Evolutionary conservation across 1,284 basidiomycete genomes (phyloP).

Genomic region (Microbotryum lychnidis-dioicae): DNA sequence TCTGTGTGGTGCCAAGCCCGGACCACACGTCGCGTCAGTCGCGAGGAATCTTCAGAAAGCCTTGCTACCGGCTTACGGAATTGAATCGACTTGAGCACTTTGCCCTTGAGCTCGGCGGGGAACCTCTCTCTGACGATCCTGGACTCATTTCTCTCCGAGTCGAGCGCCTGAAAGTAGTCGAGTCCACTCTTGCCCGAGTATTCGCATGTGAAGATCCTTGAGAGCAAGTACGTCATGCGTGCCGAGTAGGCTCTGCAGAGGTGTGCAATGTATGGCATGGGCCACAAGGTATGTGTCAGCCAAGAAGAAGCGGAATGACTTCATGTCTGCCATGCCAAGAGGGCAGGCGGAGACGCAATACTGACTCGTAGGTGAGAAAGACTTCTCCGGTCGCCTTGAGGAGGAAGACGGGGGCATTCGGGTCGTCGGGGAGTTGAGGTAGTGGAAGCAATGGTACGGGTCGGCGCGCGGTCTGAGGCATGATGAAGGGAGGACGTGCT

Average conservation of each 20-base stretch:
- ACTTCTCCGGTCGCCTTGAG: slow-evolving; percentile 88
- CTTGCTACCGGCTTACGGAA: slow-evolving; percentile 63
- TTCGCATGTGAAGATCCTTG: slow-evolving; percentile 89
- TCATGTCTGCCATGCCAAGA: slow-evolving; percentile 2
- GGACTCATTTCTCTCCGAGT: slow-evolving; percentile 82
- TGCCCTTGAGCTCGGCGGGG: slow-evolving; percentile 81
- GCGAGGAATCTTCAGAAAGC: neutral
- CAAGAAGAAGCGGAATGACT: too few relatives aligned
- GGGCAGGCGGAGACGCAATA: slow-evolving; percentile 10
- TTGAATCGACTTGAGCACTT: slow-evolving; percentile 84
- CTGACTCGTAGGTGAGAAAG: slow-evolving; percentile 87
- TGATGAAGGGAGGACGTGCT: slow-evolving; percentile 1
- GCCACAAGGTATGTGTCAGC: neutral
- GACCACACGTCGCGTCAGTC: neutral
- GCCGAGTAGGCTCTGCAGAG: slow-evolving; percentile 54
- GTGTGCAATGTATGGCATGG: slow-evolving; percentile 22
- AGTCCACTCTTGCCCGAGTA: slow-evolving; percentile 87
- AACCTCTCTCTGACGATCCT: slow-evolving; percentile 80
- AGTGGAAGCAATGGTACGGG: slow-evolving; percentile 30
- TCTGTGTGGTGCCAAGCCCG: slow-evolving; percentile 49
- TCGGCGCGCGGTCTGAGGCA: slow-evolving; percentile 34
- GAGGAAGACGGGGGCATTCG: slow-evolving; percentile 60
- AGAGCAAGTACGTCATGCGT: slow-evolving; percentile 85
- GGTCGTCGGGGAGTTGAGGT: slow-evolving; percentile 24
- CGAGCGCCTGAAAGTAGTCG: slow-evolving; percentile 86